Evolutionary conservation across 306 rosid genomes (phyloP).

Genomic region (Prunus fruticosa): DNA sequence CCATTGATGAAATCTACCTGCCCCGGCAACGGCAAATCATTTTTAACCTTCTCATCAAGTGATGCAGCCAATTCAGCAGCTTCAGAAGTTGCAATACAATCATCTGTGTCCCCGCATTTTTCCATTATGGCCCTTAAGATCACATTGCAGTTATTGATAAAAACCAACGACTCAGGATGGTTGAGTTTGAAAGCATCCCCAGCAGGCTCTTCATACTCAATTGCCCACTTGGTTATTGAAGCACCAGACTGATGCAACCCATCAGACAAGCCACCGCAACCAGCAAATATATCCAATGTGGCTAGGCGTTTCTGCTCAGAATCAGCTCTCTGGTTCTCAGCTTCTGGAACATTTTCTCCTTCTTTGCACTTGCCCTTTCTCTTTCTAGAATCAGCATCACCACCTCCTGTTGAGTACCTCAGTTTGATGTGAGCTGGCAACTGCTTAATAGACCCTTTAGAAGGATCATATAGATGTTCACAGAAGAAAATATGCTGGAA

Average conservation of each 20-base stretch:
- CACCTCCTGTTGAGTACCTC: conserved; percentile 51
- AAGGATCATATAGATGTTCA: conserved; percentile 49
- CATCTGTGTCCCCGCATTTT: conserved; percentile 83
- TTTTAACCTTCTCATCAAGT: conserved; percentile 54
- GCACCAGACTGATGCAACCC: conserved; percentile 78
- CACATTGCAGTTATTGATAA: conserved; percentile 85
- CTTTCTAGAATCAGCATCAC: conserved; percentile 66
- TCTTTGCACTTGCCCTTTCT: conserved; percentile 88
- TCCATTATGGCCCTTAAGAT: conserved; percentile 94
- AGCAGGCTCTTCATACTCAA: conserved; percentile 96
- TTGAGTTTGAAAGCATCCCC: conserved; percentile 86
- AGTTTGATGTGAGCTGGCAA: conserved; percentile 69
- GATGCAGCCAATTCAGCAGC: conserved; percentile 69
- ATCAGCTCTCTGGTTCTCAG: conserved; percentile 33
- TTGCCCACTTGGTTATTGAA: conserved; percentile 89
- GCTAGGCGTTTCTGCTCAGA: conserved; percentile 47
- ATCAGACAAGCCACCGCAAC: conserved; percentile 94
- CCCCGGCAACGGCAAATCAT: conserved; percentile 76
- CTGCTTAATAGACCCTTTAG: conserved; percentile 56
- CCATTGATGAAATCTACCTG: conserved; percentile 97
- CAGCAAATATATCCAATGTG: conserved; percentile 93
- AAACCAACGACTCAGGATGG: conserved; percentile 75
- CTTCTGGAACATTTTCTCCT: conserved; percentile 55
- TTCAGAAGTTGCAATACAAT: conserved; percentile 79
- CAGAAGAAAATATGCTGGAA: conserved; percentile 53